These are phyloP conservation scores for Chalciporus sp. DNA, from an alignment of 1,284 basidiomycete species.

Conservation along the genomic window DNA sequence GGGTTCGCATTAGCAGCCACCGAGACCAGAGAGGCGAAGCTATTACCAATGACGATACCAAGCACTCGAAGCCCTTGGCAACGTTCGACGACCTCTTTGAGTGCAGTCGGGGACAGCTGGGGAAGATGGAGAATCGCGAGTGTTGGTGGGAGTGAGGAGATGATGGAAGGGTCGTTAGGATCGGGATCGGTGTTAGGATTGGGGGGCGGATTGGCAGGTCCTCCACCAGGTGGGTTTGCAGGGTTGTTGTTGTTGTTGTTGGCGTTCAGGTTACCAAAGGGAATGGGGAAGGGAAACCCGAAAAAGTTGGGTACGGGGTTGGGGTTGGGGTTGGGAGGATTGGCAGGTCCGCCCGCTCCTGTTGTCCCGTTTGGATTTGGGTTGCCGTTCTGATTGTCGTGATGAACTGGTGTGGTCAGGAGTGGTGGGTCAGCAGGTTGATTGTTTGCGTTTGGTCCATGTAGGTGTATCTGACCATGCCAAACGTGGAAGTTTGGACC, in stretches of 20 bases:
- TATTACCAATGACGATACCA: conserved; percentile 22
- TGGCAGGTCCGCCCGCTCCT: neutral
- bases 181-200: neutral
- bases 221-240: neutral
- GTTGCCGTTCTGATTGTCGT: conserved; percentile 1
- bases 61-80: conserved; percentile 18
- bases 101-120: conserved; percentile 22
- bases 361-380: conserved; percentile 2
- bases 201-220: conserved; percentile 5
- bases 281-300: conserved; percentile 14
- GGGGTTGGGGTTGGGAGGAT: conserved; percentile 7
- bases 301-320: conserved; percentile 7
- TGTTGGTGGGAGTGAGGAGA: conserved; percentile 18
- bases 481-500: conserved; percentile 11
- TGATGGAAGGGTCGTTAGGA: conserved; percentile 4
- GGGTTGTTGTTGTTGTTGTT: neutral
- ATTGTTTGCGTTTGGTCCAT: conserved; percentile 3
- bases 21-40: conserved; percentile 9
- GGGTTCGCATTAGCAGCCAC: neutral
- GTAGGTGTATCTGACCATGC: conserved; percentile 13
- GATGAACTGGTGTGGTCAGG: conserved; percentile 11
- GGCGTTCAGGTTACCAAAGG: conserved; percentile 8
- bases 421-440: conserved; percentile 19
- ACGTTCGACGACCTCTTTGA: conserved; percentile 24
- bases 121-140: conserved; percentile 27